phyloP scores from a whole-genome alignment of 805 yeast genomes.

The Tetrapisispora nanseiensis region DNA sequence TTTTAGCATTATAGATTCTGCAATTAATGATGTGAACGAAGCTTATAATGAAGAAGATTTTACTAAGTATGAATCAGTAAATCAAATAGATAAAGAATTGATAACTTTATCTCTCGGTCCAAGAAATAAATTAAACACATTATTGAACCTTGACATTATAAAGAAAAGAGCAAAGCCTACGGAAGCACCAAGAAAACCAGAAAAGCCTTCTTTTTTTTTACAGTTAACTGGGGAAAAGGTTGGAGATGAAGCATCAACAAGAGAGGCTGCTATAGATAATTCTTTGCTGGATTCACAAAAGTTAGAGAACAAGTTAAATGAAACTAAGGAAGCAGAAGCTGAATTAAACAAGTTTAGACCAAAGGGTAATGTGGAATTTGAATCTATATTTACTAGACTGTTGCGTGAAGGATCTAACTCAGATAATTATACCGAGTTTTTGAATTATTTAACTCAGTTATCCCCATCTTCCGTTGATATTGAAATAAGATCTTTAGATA shows the following conservation, averaged over 20 bases:
- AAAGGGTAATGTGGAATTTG: constrained; percentile 40
- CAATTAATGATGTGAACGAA: constrained; percentile 37
- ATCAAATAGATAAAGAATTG: constrained; percentile 53
- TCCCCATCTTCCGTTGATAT: constrained; percentile 76
- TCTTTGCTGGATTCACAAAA: constrained; percentile 11
- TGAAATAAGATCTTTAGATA: constrained; percentile 72
- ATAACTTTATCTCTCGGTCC: constrained; percentile 73
- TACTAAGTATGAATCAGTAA: constrained; percentile 40
- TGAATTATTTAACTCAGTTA: constrained; percentile 44
- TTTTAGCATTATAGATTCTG: constrained; percentile 63
- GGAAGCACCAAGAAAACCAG: constrained; percentile 80
- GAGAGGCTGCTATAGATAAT: constrained; percentile 30
- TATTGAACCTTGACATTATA: constrained; percentile 74
- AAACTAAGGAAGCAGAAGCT: constrained; percentile 20
- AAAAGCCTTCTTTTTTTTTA: constrained; percentile 73
- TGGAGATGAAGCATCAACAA: constrained; percentile 52
- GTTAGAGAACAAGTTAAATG: constrained; percentile 11
- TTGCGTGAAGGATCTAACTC: constrained; percentile 43
- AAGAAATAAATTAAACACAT: constrained; percentile 65
- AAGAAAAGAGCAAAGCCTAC: constrained; percentile 81
- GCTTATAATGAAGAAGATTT: constrained; percentile 20
- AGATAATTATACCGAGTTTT: constrained; percentile 39
- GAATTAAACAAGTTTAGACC: constrained; percentile 23
- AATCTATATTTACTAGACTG: constrained; percentile 60
- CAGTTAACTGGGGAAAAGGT: constrained; percentile 54